A percentile compares a stretch with the other conserved stretches of the same genome.
Evolutionary conservation across 805 yeast species (phyloP).

Genomic region (Tetrapisispora phaffii): DNA sequence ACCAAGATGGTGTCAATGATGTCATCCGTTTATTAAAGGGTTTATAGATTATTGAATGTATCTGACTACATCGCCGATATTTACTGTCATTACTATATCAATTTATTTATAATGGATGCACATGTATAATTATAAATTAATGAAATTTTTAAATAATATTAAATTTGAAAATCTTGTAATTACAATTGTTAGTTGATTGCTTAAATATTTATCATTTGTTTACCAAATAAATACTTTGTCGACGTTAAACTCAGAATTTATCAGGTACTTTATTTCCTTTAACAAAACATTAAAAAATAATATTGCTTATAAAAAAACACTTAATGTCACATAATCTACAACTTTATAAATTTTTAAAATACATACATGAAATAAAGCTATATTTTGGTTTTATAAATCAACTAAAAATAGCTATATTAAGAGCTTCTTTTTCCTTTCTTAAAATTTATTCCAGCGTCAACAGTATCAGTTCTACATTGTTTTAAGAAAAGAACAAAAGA

Average conservation of each 20-base stretch:
- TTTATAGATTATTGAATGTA: conserved; percentile 26
- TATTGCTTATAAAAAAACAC: too few relatives aligned
- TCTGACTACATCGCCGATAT: neutral
- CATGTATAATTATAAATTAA: neutral
- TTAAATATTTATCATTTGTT: too few relatives aligned
- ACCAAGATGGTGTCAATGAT: conserved; percentile 48
- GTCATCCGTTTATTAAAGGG: conserved; percentile 54
- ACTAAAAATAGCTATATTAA: neutral
- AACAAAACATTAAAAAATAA: too few relatives aligned
- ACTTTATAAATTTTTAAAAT: too few relatives aligned
- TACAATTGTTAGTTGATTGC: too few relatives aligned
- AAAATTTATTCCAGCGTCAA: neutral
- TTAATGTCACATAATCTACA: too few relatives aligned
- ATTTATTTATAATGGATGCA: neutral
- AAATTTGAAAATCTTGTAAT: too few relatives aligned
- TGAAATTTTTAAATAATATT: neutral
- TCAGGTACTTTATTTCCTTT: too few relatives aligned
- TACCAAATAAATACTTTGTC: neutral
- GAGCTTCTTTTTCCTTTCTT: too few relatives aligned
- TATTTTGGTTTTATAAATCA: neutral
- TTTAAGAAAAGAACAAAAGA: conserved; percentile 82
- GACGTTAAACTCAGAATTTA: too few relatives aligned
- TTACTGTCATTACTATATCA: neutral
- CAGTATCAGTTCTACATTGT: conserved; percentile 90
- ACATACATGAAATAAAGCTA: too few relatives aligned